These are phyloP conservation scores for Clohesyomyces aquaticus DNA, from an alignment of 495 filamentous ascomycete species.

Conservation along the genomic window DNA sequence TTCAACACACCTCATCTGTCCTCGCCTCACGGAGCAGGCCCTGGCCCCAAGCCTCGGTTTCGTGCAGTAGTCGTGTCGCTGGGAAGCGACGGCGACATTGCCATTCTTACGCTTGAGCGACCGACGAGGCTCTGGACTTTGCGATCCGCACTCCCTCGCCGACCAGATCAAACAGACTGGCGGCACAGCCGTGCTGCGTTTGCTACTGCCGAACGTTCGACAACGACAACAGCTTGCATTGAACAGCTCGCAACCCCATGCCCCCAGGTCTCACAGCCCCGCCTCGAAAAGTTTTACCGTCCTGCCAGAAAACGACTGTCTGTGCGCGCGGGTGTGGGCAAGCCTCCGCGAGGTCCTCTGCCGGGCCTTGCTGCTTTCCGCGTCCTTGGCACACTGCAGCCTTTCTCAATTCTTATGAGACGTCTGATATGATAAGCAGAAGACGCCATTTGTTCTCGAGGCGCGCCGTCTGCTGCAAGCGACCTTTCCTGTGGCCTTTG, in stretches of 20 bases:
- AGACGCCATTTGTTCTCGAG: not conserved
- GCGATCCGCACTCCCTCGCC: no score
- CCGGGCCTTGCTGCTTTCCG: not conserved
- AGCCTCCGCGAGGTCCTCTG: not conserved
- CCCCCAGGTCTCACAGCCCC: not conserved
- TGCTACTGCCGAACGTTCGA: not conserved
- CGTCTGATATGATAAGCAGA: not conserved
- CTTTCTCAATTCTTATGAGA: not conserved
- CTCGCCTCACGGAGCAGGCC: not conserved
- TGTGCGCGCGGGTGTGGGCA: not conserved
- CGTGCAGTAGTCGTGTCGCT: slow-evolving; percentile 1
- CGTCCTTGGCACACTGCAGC: not conserved
- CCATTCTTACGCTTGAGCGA: not conserved
- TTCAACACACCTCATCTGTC: no score
- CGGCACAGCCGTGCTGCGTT: no score
- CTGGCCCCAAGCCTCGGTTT: slow-evolving; percentile 7
- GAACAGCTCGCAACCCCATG: not conserved
- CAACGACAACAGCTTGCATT: not conserved
- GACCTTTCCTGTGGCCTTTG: no score
- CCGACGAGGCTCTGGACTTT: not conserved
- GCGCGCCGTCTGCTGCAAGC: not conserved
- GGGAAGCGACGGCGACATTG: not conserved
- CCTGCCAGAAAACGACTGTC: not conserved
- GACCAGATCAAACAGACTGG: no score
- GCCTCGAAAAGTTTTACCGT: not conserved